Conservation (phyloP, 495 filamentous ascomycete genomes). For the Penicillium coffeae region DNA sequence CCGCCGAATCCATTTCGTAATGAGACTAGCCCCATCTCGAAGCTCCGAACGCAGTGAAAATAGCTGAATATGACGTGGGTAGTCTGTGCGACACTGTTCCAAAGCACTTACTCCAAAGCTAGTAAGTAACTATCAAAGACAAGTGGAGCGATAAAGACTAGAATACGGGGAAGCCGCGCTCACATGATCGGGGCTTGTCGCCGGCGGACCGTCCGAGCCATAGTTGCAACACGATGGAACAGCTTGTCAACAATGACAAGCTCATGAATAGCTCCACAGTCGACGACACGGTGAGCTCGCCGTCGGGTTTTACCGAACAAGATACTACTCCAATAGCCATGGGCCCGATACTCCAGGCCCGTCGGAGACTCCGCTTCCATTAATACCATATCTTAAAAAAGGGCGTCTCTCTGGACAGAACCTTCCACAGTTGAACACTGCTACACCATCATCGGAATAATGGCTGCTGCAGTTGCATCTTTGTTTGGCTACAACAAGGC, state of each 20-base stretch:
- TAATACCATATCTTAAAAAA: background rate
- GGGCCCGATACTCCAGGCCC: background rate
- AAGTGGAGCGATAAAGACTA: too few relatives aligned
- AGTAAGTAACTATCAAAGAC: too few relatives aligned
- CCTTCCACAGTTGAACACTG: background rate
- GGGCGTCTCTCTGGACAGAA: background rate
- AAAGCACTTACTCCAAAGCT: too few relatives aligned
- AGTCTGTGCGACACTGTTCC: too few relatives aligned
- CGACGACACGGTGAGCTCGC: constrained; percentile 2
- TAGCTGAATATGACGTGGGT: too few relatives aligned
- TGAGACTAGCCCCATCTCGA: too few relatives aligned
- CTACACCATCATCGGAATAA: background rate
- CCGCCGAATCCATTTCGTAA: too few relatives aligned
- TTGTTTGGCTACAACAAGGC: constrained; percentile 18
- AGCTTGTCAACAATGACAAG: too few relatives aligned
- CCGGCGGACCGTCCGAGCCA: too few relatives aligned
- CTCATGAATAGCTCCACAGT: background rate
- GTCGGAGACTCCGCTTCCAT: background rate
- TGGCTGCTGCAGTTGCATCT: constrained; percentile 18
- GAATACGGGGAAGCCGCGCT: too few relatives aligned
- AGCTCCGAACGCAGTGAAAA: too few relatives aligned
- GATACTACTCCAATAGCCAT: background rate
- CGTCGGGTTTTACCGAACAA: constrained; percentile 1
- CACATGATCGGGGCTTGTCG: constrained; percentile 4
- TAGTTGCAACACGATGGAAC: too few relatives aligned